Conservation (phyloP, 2,329 filamentous ascomycete genomes). For the Macrophomina pseudophaseolina region DNA sequence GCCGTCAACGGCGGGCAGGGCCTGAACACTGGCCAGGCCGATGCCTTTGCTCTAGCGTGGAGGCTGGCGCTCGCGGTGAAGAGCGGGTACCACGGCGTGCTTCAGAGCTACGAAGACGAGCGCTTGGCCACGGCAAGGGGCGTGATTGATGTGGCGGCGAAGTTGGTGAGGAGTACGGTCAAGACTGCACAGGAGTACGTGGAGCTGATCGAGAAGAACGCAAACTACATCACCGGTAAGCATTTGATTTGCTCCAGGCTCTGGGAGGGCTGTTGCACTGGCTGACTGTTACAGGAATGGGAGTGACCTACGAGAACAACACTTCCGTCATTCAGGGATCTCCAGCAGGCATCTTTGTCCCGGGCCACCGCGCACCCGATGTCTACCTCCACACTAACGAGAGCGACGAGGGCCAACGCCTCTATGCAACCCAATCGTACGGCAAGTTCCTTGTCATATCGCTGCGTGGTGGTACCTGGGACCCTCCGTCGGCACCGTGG, state of each 20-base stretch:
- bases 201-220: constrained; percentile 54
- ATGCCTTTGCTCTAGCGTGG: constrained; percentile 33
- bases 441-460: constrained; percentile 25
- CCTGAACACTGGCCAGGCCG: constrained; percentile 33
- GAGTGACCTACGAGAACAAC: constrained; percentile 46
- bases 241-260: neutral
- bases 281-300: constrained; percentile 36
- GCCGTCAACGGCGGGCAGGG: constrained; percentile 35
- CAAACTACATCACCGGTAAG: constrained; percentile 55
- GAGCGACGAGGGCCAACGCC: constrained; percentile 5
- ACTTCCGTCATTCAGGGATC: constrained; percentile 14
- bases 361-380: constrained; percentile 22
- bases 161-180: constrained; percentile 53
- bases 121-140: constrained; percentile 50
- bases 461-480: constrained; percentile 8
- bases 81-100: constrained; percentile 15
- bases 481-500: constrained; percentile 15
- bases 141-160: constrained; percentile 55
- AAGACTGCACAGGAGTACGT: constrained; percentile 54
- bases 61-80: constrained; percentile 27
- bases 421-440: constrained; percentile 19
- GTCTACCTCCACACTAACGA: constrained; percentile 17
- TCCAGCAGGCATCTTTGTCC: constrained; percentile 23
- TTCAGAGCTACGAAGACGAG: constrained; percentile 54
- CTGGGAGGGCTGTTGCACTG: neutral